A percentile compares a stretch with the other conserved stretches of the same genome.
These are phyloP conservation scores for Friedmanniomyces simplex DNA, from an alignment of 495 filamentous ascomycete species.

Conservation along the genomic window DNA sequence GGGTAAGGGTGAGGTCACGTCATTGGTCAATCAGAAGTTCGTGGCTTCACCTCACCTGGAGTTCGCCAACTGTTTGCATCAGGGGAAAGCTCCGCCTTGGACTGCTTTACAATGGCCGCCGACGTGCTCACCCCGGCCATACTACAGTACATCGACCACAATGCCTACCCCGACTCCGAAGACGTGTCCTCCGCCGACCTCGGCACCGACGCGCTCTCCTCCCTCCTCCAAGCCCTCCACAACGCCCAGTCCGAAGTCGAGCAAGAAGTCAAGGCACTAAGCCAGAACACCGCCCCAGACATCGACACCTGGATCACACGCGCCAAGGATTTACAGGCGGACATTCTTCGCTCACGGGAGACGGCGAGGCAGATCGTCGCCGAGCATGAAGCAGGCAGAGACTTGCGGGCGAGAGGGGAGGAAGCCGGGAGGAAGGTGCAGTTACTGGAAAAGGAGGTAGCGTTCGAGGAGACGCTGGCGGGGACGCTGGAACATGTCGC, in stretches of 20 bases:
- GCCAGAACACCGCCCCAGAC: conserved; percentile 62
- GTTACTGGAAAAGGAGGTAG: conserved; percentile 63
- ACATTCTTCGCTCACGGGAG: conserved; percentile 61
- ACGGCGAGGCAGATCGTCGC: conserved; percentile 66
- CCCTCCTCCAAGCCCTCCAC: conserved; percentile 53
- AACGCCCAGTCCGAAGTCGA: conserved; percentile 58
- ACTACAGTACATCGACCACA: conserved; percentile 59
- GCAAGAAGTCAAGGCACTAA: conserved; percentile 61
- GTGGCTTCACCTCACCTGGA: no score
- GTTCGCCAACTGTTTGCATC: no score
- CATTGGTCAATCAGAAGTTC: no score
- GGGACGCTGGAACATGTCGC: conserved; percentile 51
- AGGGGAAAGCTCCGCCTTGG: no score
- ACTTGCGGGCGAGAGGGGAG: conserved; percentile 46
- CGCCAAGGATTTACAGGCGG: conserved; percentile 69
- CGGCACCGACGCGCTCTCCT: conserved; percentile 44
- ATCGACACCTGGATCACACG: conserved; percentile 76
- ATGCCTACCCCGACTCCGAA: conserved; percentile 64
- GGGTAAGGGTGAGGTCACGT: no score
- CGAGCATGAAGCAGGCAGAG: conserved; percentile 54
- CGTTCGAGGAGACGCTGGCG: conserved; percentile 61
- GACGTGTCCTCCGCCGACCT: conserved; percentile 53
- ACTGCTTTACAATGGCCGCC: conserved; percentile 2
- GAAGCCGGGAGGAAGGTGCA: conserved; percentile 60
- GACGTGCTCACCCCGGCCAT: conserved; percentile 52